Conservation (phyloP, 1,284 basidiomycete species). For the Papiliotrema flavescens region DNA sequence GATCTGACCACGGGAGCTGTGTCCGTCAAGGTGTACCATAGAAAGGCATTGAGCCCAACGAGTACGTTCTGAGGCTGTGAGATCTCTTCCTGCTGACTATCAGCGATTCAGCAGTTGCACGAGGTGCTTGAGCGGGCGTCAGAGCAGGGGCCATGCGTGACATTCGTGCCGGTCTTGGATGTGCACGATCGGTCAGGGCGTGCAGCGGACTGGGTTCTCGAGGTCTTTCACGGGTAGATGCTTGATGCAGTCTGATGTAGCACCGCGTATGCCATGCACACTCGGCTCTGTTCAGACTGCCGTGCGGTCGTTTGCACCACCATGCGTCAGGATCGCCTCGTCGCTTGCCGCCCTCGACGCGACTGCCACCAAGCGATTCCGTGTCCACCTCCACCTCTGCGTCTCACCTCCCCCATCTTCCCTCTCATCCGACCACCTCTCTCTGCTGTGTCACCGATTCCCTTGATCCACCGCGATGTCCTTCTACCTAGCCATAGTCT, state of each 20-base stretch:
- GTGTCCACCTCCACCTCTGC: neutral
- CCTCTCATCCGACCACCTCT: neutral
- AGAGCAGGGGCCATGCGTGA: conserved; percentile 9
- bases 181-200: conserved; percentile 16
- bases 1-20: conserved; percentile 15
- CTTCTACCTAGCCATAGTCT: conserved; percentile 50
- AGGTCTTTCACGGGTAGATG: conserved; percentile 19
- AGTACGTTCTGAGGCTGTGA: neutral
- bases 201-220: conserved; percentile 11
- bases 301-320: too few species aligned
- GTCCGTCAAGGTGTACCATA: conserved; percentile 23
- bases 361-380: too few species aligned
- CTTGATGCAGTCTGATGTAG: too few species aligned
- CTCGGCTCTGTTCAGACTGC: too few species aligned
- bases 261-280: too few species aligned
- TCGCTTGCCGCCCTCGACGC: too few species aligned
- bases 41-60: too few species aligned
- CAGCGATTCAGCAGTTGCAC: neutral
- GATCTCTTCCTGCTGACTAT: neutral
- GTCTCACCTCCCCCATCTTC: neutral
- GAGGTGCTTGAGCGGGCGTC: neutral
- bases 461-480: conserved; percentile 29
- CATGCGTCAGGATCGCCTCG: too few species aligned
- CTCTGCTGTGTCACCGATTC: neutral
- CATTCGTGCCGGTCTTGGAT: conserved; percentile 19